A percentile compares a stretch with the other conserved stretches of the same genome.
phyloP scores from a whole-genome alignment of 306 rosid species.

The Castanea sativa region DNA sequence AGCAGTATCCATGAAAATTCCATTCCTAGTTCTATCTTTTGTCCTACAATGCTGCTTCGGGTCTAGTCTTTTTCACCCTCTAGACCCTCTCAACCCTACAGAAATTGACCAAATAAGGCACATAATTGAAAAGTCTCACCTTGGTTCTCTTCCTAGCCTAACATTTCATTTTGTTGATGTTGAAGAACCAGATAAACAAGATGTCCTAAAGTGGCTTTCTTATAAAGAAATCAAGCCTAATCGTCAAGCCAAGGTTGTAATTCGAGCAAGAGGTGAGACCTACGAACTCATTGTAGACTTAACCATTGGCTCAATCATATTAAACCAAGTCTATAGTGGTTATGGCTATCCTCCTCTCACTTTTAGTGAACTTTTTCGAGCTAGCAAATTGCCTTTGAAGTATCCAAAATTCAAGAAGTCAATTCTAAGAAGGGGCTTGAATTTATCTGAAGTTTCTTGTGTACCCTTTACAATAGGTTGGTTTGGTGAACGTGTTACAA shows the following conservation, averaged over 20 bases:
- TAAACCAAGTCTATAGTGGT: conserved; percentile 55
- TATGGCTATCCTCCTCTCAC: conserved; percentile 76
- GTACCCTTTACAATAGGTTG: conserved; percentile 77
- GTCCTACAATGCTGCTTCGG: conserved; percentile 31
- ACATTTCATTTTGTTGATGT: conserved; percentile 68
- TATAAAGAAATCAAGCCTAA: conserved; percentile 10
- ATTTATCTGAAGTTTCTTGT: conserved; percentile 74
- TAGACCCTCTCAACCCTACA: conserved; percentile 64
- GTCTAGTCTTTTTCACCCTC: conserved; percentile 52
- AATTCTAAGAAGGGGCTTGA: conserved; percentile 55
- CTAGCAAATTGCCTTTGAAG: conserved; percentile 62
- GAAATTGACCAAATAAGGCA: conserved; percentile 60
- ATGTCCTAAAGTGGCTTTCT: conserved; percentile 68
- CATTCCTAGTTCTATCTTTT: conserved; percentile 29
- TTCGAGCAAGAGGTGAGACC: conserved; percentile 53
- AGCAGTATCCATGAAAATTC: conserved; percentile 39
- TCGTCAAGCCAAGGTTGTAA: conserved; percentile 70
- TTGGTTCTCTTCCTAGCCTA: conserved; percentile 59
- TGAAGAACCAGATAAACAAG: conserved; percentile 71
- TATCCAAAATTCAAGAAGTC: conserved; percentile 58
- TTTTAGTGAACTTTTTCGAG: conserved; percentile 58
- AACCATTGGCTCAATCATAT: conserved; percentile 38
- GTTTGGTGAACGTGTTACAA: conserved; percentile 62
- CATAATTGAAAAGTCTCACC: conserved; percentile 47
- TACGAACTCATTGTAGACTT: conserved; percentile 68